Evolutionary conservation across 2,329 filamentous ascomycete species (phyloP), one percentile per base, ranked within the genome.

Genomic region (Aspergillus neoniger): DNA sequence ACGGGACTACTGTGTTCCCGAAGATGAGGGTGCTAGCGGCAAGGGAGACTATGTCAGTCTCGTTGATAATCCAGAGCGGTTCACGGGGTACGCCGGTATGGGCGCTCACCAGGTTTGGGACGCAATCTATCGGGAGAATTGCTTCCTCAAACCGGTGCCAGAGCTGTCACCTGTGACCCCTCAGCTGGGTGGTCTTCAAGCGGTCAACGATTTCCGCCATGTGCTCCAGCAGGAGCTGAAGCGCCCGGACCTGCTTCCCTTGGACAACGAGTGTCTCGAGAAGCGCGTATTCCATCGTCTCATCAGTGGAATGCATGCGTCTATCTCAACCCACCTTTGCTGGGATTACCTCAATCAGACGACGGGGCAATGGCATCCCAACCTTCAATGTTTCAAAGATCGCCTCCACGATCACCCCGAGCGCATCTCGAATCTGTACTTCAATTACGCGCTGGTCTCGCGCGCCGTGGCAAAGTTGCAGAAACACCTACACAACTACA

Each of bases 241-340:
- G 55, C 69, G 70, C 7, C 77, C 82, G 63, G 79, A 83, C 7
- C 85, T 86, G 0, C 81, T 94, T 53, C 91, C 95, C 66, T 83
- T 88, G 51, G 92, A 96, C 67, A 93, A 97, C 68, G 91, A 96
- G 72, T 99, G 95, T 71, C 80, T 99, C 23, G 95, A 99, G 81
- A 98, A 99, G 83, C 90, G 95, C n/a, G 95, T 98, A 39, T 99
- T 99, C 76, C 95, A 98, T 79, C 86, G 93, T 6, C 88, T 99
- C 64, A 87, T 99, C 63, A 96, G 92, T 55, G 95, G 95, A 47
- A 97, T 99, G 95, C 95, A 99, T 76, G 92, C 95, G 15, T 96
- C 93, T 65, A 99, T 99, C 76, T 96, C 92, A 66, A 91, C 93
- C 0, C 95, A 99, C 77, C 82, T 99, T 44, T 99, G 95, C 84